Evolutionary conservation across 371 early-diverging fungal genomes (phyloP).

Genomic region (Actinomucor elegans): DNA sequence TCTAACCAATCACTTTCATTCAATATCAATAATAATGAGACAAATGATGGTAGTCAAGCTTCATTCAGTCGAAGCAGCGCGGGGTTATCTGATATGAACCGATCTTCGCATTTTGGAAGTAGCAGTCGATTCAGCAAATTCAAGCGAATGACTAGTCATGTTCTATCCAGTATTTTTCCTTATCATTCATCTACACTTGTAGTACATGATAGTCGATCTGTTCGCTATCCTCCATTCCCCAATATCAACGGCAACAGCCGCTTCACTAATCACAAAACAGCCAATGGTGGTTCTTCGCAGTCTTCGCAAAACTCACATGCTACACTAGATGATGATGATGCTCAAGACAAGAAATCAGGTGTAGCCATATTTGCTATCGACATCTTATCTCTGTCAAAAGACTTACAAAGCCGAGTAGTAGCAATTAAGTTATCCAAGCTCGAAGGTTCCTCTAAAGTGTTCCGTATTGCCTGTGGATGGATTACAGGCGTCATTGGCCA

Average conservation of each 20-base stretch:
- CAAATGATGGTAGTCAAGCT: slow-evolving; percentile 12
- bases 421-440: slow-evolving; percentile 37
- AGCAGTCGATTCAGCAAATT: slow-evolving; percentile 18
- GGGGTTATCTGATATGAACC: slow-evolving; percentile 17
- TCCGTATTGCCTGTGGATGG: slow-evolving; percentile 49
- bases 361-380: slow-evolving; percentile 40
- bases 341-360: slow-evolving; percentile 25
- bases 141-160: slow-evolving; percentile 23
- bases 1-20: slow-evolving; percentile 13
- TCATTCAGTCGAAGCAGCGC: slow-evolving; percentile 17
- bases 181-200: slow-evolving; percentile 24
- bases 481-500: slow-evolving; percentile 37
- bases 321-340: background rate
- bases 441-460: slow-evolving; percentile 47
- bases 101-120: slow-evolving; percentile 8
- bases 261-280: background rate
- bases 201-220: slow-evolving; percentile 11
- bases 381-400: slow-evolving; percentile 30
- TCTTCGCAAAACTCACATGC: slow-evolving; percentile 1
- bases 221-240: slow-evolving; percentile 15
- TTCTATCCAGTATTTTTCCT: slow-evolving; percentile 23
- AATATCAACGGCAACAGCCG: slow-evolving; percentile 6
- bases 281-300: background rate
- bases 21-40: background rate
- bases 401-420: slow-evolving; percentile 15